A percentile compares a stretch with the other conserved stretches of the same genome.
Evolutionary conservation across 179 eudicot genomes (phyloP).

Genomic region (Gypsophila paniculata): DNA sequence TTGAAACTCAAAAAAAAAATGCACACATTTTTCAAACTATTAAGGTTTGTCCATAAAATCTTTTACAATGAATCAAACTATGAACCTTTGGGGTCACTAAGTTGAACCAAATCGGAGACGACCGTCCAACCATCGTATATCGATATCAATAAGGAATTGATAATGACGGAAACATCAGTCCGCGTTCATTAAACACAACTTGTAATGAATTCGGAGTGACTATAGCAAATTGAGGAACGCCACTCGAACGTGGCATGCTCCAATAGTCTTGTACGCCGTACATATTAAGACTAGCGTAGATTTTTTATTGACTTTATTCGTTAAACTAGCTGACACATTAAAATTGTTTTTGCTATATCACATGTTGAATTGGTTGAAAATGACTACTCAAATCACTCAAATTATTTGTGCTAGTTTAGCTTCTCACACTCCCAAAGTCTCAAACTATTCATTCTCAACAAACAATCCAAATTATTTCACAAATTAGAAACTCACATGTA

Average conservation of each 20-base stretch:
- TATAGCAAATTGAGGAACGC: no score
- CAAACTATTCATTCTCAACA: not conserved
- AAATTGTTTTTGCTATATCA: no score
- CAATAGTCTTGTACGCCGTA: no score
- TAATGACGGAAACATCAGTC: no score
- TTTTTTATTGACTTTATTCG: no score
- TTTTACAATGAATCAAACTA: conserved; percentile 7
- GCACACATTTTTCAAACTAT: not conserved
- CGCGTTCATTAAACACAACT: no score
- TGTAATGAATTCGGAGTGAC: no score
- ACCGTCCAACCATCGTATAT: not conserved
- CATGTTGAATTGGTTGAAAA: not conserved
- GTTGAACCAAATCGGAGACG: not conserved
- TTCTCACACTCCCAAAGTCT: not conserved
- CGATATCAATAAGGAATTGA: not conserved
- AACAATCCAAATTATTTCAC: not conserved
- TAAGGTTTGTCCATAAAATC: conserved; percentile 15
- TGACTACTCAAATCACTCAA: not conserved
- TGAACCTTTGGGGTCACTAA: no score
- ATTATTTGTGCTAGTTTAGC: not conserved
- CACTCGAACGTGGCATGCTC: no score
- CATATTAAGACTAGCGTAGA: no score
- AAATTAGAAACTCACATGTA: not conserved
- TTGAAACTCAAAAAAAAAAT: not conserved
- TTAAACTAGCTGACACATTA: no score